Percentiles rank a stretch among this genome's conserved stretches.
Evolutionary conservation across 371 early-diverging fungal species (phyloP).

Genomic region (Saksenaea vasiformis): DNA sequence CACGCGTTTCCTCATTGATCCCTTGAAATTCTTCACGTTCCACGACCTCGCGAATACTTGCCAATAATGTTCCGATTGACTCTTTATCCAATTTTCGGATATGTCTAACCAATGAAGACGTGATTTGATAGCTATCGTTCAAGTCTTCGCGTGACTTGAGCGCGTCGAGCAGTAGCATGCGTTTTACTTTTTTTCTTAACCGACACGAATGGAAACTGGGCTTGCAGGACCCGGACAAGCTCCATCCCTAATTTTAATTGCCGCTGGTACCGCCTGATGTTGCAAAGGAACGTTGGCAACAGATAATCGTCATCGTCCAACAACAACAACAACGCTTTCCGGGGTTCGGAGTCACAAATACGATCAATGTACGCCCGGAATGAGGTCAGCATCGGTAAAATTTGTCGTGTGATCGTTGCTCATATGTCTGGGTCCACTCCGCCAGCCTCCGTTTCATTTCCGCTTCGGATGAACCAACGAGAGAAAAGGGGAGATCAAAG

Average conservation of each 20-base stretch:
- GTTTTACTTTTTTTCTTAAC: slow-evolving; percentile 49
- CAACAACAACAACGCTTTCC: slow-evolving; percentile 50
- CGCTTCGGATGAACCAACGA: slow-evolving; percentile 25
- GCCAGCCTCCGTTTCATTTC: slow-evolving; percentile 34
- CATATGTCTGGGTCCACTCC: slow-evolving; percentile 33
- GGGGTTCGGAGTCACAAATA: slow-evolving; percentile 40
- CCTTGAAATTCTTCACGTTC: slow-evolving; percentile 4
- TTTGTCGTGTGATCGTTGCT: slow-evolving; percentile 55
- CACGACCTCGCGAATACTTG: slow-evolving; percentile 7
- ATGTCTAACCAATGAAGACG: slow-evolving; percentile 21
- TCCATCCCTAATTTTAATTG: slow-evolving; percentile 55
- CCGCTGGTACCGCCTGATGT: slow-evolving; percentile 52
- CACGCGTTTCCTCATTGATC: slow-evolving; percentile 12
- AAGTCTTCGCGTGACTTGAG: slow-evolving; percentile 41
- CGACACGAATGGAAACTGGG: slow-evolving; percentile 44
- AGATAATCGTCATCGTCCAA: slow-evolving; percentile 60
- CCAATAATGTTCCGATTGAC: slow-evolving; percentile 11
- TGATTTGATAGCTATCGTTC: slow-evolving; percentile 16
- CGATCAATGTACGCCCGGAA: slow-evolving; percentile 60
- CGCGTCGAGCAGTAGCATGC: slow-evolving; percentile 53
- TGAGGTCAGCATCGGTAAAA: slow-evolving; percentile 77
- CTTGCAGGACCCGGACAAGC: slow-evolving; percentile 52
- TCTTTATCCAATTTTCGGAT: slow-evolving; percentile 32
- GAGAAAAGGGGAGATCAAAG: slow-evolving; percentile 63
- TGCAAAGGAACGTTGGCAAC: slow-evolving; percentile 39